Evolutionary conservation across 495 filamentous ascomycete genomes (phyloP).

Genomic region (Hypoxylon fuscum): DNA sequence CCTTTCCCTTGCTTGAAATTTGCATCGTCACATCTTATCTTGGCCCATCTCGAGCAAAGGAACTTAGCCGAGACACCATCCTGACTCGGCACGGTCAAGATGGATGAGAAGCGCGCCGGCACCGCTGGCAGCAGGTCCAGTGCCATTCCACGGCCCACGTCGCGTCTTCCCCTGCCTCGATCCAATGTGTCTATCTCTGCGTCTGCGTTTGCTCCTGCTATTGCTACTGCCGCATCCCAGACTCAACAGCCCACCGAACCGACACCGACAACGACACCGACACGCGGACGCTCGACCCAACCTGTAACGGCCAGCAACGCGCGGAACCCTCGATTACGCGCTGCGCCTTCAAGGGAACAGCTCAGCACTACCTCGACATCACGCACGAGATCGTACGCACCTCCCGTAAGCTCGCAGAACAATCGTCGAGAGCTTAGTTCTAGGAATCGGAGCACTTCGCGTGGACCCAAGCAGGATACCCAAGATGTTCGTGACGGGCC

Average conservation of each 20-base stretch:
- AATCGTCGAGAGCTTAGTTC: constrained; percentile 21
- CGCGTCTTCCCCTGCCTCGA: constrained; percentile 45
- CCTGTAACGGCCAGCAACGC: constrained; percentile 20
- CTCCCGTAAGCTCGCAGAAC: constrained; percentile 30
- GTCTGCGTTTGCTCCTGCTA: no score
- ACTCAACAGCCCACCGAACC: constrained; percentile 20
- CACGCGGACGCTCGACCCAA: constrained; percentile 29
- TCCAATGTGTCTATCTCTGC: constrained; percentile 36
- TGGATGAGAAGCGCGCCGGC: constrained; percentile 47
- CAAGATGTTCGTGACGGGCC: constrained; percentile 21
- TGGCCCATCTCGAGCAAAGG: constrained; percentile 1
- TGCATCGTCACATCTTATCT: constrained; percentile 15
- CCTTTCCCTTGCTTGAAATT: constrained; percentile 9
- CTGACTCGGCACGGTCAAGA: constrained; percentile 35
- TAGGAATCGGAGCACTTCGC: constrained; percentile 31
- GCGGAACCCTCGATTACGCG: constrained; percentile 53
- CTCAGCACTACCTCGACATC: constrained; percentile 38
- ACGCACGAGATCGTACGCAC: constrained; percentile 28
- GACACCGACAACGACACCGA: no score
- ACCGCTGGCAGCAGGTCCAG: constrained; percentile 27
- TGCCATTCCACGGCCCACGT: constrained; percentile 42
- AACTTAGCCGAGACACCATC: constrained; percentile 13
- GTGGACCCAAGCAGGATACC: constrained; percentile 21
- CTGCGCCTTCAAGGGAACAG: constrained; percentile 54
- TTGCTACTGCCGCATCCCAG: constrained; percentile 1